Evolutionary conservation across 2,329 filamentous ascomycete species (phyloP).

Genomic region (Cladosporium halotolerans): DNA sequence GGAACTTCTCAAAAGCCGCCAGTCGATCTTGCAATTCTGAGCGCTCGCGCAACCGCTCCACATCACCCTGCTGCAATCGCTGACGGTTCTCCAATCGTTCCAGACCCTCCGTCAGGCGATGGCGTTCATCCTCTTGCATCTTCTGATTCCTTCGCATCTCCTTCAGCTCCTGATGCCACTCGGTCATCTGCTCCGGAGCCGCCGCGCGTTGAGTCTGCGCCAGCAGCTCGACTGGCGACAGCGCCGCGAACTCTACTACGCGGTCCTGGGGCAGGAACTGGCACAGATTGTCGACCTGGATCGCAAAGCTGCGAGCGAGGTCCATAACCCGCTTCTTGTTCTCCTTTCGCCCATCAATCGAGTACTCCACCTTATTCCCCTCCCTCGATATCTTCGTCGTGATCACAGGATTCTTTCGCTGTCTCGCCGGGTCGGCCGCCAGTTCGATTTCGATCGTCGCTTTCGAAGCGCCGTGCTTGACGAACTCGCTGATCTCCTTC

Average conservation of each 20-base stretch:
- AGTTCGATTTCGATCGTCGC: constrained; percentile 90
- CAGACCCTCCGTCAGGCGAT: constrained; percentile 57
- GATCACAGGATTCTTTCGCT: constrained; percentile 64
- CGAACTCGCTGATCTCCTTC: constrained; percentile 78
- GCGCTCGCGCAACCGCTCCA: constrained; percentile 74
- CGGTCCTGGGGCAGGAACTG: constrained; percentile 96
- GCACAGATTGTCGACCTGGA: constrained; percentile 96
- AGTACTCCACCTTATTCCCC: constrained; percentile 75
- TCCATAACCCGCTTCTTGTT: constrained; percentile 58
- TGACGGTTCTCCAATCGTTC: constrained; percentile 67
- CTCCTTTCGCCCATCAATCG: constrained; percentile 61
- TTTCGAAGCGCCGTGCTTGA: constrained; percentile 76
- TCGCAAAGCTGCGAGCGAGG: constrained; percentile 66
- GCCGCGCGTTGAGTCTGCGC: constrained; percentile 83
- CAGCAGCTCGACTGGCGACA: constrained; percentile 74
- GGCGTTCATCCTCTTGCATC: constrained; percentile 41
- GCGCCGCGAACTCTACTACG: constrained; percentile 84
- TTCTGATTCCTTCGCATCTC: constrained; percentile 64
- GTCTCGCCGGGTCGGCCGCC: constrained; percentile 52
- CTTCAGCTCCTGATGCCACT: constrained; percentile 71
- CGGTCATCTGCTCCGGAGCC: constrained; percentile 71
- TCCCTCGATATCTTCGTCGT: constrained; percentile 72
- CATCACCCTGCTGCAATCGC: constrained; percentile 67
- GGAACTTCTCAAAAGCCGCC: constrained; percentile 57
- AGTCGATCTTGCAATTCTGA: constrained; percentile 61